phyloP scores from a whole-genome alignment of 1,284 basidiomycete genomes.

The Gymnopus androsaceus region DNA sequence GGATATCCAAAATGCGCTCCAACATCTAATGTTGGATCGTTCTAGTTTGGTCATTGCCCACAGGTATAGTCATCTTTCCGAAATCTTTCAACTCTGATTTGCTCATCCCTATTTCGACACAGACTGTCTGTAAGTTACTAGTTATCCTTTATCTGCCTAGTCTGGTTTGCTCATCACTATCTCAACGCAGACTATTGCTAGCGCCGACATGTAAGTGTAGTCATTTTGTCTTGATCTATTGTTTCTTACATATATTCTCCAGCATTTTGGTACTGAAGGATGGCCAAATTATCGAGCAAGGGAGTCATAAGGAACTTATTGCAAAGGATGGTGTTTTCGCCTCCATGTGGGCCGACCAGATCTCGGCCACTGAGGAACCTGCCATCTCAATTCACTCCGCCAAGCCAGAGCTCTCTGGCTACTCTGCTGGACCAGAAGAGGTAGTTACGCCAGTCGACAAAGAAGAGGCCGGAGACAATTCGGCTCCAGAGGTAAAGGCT shows the following conservation, averaged over 20 bases:
- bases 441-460: background rate
- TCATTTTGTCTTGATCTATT: conserved; percentile 7
- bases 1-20: conserved; percentile 81
- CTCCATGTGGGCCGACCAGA: conserved; percentile 81
- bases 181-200: conserved; percentile 74
- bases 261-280: conserved; percentile 84
- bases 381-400: conserved; percentile 33
- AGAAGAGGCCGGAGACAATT: background rate
- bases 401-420: conserved; percentile 46
- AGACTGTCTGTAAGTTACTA: conserved; percentile 65
- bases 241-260: conserved; percentile 10
- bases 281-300: conserved; percentile 79
- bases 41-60: conserved; percentile 81
- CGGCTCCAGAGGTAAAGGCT: background rate
- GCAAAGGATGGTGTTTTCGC: conserved; percentile 72
- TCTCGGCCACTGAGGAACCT: conserved; percentile 57
- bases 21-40: conserved; percentile 69
- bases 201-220: conserved; percentile 65
- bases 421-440: conserved; percentile 26
- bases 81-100: too few relatives aligned
- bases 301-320: conserved; percentile 73
- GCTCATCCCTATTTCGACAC: too few relatives aligned
- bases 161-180: conserved; percentile 17
- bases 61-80: too few relatives aligned
- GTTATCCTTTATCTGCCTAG: conserved; percentile 17